Evolutionary conservation across 306 rosid genomes (phyloP), one percentile per base, ranked within the genome.

Genomic region (Cucumis hystrix): DNA sequence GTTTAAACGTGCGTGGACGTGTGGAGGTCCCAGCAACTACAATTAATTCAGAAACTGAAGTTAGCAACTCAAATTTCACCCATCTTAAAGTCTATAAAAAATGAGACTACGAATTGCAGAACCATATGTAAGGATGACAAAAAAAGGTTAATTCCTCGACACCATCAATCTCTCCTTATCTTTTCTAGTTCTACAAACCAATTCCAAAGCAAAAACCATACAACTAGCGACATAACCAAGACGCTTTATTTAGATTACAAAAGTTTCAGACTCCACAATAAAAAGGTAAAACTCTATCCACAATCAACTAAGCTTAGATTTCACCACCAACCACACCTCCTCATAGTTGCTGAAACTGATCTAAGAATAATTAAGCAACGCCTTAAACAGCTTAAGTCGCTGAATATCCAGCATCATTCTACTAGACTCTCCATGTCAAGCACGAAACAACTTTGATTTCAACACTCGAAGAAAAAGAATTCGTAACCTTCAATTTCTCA

Each of bases 11-110:
- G 73, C 89, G 89, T 68, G 96, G 98, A 67, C 96, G 97, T 25
- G 79, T 74, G 54, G 97, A 87, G 77, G 91, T 88, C 74, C 98
- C 96, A 59, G 98, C 98, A 87, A 84, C 98, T 93, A 88, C 89
- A 86, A 74, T 69, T 8, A 77, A 79, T 30, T 18, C 59, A 69
- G 45, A 83, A 75, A 87, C 65, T 79, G 81, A 41, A 88, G 82
- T 47, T 62, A 60, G 64, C 16, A 9, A 82, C 56, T 28, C 20
- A 40, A 47, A 55, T 58, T 80, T 43, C 55, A 51, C 45, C 69
- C 63, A 78, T 51, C 49, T 51, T 20, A 12, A 64, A 51, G 35
- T 37, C 7, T 49, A 8, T 49, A 23, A 25, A 51, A 8, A 23
- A 72, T 51, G 43, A 47, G 6, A 47, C 17, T 47, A 47, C 54